Evolutionary conservation across 106 monocot genomes (phyloP).

Genomic region (Triglochin maritima): DNA sequence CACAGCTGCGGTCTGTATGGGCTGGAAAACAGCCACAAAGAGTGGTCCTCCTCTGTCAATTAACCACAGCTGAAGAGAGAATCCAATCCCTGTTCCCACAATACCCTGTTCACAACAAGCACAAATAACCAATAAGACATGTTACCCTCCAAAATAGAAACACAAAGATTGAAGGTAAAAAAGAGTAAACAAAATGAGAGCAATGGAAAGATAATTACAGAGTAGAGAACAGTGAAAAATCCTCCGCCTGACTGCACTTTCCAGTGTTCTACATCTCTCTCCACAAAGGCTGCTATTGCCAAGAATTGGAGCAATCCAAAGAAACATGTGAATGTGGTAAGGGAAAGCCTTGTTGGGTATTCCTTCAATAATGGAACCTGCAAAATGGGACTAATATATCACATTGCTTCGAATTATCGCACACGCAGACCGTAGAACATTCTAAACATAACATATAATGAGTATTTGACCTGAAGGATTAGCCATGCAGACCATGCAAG

Average conservation of each 20-base stretch:
- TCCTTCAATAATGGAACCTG: slow-evolving; percentile 68
- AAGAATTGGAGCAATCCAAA: slow-evolving; percentile 75
- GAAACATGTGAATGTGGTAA: slow-evolving; percentile 45
- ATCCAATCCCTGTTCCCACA: slow-evolving; percentile 67
- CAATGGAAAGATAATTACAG: slow-evolving; percentile 24
- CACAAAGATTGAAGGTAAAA: neutral
- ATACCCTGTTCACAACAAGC: slow-evolving; percentile 33
- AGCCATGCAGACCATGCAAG: slow-evolving; percentile 83
- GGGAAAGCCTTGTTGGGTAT: slow-evolving; percentile 75
- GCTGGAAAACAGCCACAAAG: slow-evolving; percentile 65
- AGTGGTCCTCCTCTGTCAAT: slow-evolving; percentile 84
- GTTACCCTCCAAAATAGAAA: no score
- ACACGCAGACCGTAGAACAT: no score
- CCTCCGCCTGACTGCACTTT: slow-evolving; percentile 52
- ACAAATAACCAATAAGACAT: neutral
- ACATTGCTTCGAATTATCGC: neutral
- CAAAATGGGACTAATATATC: neutral
- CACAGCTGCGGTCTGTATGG: slow-evolving; percentile 68
- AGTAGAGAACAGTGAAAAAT: slow-evolving; percentile 64
- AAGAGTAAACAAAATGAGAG: neutral
- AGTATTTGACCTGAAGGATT: slow-evolving; percentile 46
- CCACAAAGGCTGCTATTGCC: slow-evolving; percentile 49
- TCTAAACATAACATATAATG: neutral
- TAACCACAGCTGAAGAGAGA: slow-evolving; percentile 84
- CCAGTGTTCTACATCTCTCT: slow-evolving; percentile 50